Evolutionary conservation across 148 eudicot genomes (phyloP).

Genomic region (Rhododendron molle): DNA sequence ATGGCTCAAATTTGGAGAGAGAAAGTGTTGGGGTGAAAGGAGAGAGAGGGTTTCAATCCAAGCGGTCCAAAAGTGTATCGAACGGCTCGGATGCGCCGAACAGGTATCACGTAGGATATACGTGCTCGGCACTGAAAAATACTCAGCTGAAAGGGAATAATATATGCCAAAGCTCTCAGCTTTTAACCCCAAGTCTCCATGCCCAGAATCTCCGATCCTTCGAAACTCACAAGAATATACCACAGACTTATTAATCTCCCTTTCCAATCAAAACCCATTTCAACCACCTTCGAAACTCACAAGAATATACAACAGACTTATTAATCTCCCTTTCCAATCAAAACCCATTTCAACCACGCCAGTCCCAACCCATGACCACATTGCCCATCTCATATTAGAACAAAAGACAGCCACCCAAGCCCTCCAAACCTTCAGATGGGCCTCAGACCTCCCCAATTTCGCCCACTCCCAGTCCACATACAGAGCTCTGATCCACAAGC

Average conservation of each 20-base stretch:
- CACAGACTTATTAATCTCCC: background rate
- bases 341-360: conserved; percentile 38
- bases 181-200: conserved; percentile 10
- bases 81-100: too few species aligned
- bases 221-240: conserved; percentile 2
- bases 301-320: background rate
- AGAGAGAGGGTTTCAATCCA: too few species aligned
- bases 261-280: conserved; percentile 33
- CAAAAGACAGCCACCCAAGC: conserved; percentile 59
- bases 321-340: conserved; percentile 19
- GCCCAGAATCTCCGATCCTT: conserved; percentile 15
- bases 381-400: conserved; percentile 63
- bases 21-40: too few species aligned
- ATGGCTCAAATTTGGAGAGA: too few species aligned
- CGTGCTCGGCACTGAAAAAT: too few species aligned
- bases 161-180: background rate
- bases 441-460: conserved; percentile 69
- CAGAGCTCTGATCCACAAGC: conserved; percentile 68
- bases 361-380: conserved; percentile 62
- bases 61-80: too few species aligned
- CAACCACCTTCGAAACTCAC: too few species aligned
- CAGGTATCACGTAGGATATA: too few species aligned
- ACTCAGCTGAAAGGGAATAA: too few species aligned
- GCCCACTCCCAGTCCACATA: conserved; percentile 69
- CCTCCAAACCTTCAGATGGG: conserved; percentile 87